Percentiles rank a stretch among this genome's conserved stretches.
Evolutionary conservation across 176 grass and related monocot species (phyloP).

Genomic region (Oryza longistaminata): DNA sequence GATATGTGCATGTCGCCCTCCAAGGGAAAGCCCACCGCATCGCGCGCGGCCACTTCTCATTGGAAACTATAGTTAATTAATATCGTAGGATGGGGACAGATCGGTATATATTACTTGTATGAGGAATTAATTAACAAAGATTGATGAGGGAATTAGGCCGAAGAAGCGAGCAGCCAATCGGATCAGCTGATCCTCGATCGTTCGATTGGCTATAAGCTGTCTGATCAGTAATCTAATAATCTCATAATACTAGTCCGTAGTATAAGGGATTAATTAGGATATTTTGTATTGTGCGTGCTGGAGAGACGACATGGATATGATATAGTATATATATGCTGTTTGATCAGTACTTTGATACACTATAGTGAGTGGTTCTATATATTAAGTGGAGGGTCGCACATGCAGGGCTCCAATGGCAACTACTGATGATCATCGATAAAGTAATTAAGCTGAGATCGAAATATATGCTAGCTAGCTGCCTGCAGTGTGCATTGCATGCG

Average conservation of each 20-base stretch:
- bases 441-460: neutral
- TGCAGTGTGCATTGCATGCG: neutral
- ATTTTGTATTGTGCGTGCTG: neutral
- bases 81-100: neutral
- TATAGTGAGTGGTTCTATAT: too few relatives aligned
- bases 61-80: neutral
- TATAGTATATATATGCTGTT: neutral
- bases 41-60: neutral
- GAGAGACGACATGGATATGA: too few relatives aligned
- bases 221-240: too few relatives aligned
- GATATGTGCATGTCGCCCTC: conserved; percentile 20
- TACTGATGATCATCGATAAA: neutral
- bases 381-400: too few relatives aligned
- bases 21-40: neutral
- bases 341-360: too few relatives aligned
- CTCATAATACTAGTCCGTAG: neutral
- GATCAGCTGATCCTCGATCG: neutral
- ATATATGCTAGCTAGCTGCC: too few relatives aligned
- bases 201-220: neutral
- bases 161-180: neutral
- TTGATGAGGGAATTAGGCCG: conserved; percentile 3
- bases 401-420: neutral
- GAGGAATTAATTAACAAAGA: neutral
- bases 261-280: too few relatives aligned
- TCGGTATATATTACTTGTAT: neutral